Evolutionary conservation across 352 stramenopile genomes (phyloP).

Genomic region (Phytophthora citrophthora): DNA sequence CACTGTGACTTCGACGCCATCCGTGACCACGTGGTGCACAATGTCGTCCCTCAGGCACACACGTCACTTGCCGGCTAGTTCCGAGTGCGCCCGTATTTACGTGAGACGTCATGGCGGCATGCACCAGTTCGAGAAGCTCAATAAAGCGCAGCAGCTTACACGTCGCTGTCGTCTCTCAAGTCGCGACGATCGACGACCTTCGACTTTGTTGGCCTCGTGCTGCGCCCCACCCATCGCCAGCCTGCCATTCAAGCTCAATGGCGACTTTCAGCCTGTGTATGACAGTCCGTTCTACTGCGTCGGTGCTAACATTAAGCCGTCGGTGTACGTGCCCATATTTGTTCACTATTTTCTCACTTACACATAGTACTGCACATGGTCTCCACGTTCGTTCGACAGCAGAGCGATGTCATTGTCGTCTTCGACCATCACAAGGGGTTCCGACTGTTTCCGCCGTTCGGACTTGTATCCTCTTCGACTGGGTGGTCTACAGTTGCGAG

Average conservation of each 20-base stretch:
- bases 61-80: too few relatives aligned
- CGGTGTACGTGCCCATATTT: constrained; percentile 78
- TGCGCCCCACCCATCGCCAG: constrained; percentile 79
- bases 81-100: too few relatives aligned
- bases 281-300: constrained; percentile 65
- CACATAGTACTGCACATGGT: constrained; percentile 29
- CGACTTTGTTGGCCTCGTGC: constrained; percentile 81
- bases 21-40: constrained; percentile 66
- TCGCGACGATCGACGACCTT: too few relatives aligned
- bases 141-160: constrained; percentile 68
- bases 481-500: constrained; percentile 13
- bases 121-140: constrained; percentile 60
- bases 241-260: too few relatives aligned
- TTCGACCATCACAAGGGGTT: constrained; percentile 30
- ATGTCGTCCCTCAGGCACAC: too few relatives aligned
- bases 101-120: too few relatives aligned
- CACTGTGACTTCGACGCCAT: constrained; percentile 79
- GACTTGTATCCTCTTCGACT: not conserved
- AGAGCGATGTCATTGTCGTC: constrained; percentile 32
- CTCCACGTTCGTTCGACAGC: constrained; percentile 26
- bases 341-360: constrained; percentile 8
- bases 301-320: constrained; percentile 92
- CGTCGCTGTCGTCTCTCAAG: constrained; percentile 71
- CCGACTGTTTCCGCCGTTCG: constrained; percentile 8
- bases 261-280: constrained; percentile 65